phyloP scores from a whole-genome alignment of 1,284 basidiomycete genomes.

The Boletus albobrunnescens region DNA sequence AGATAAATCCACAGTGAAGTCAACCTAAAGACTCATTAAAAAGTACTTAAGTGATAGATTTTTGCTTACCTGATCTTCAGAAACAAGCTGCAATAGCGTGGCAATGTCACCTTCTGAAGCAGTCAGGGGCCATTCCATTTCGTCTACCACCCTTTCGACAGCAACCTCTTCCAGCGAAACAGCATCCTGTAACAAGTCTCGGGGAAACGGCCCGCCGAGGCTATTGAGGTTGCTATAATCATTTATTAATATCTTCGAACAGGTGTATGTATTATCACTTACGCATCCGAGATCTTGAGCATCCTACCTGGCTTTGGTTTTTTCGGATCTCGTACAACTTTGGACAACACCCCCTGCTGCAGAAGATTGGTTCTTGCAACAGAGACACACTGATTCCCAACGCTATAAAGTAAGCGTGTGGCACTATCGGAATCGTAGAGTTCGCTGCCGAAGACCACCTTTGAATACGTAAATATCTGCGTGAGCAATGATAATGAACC shows the following conservation, averaged over 20 bases:
- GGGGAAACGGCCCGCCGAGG: constrained; percentile 59
- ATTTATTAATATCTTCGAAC: constrained; percentile 3
- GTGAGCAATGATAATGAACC: background rate
- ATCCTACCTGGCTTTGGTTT: constrained; percentile 63
- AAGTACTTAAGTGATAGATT: background rate
- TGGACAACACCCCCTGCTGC: constrained; percentile 60
- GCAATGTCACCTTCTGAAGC: constrained; percentile 72
- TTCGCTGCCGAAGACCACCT: constrained; percentile 75
- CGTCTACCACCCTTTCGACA: constrained; percentile 42
- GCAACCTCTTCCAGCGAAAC: constrained; percentile 55
- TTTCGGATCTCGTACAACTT: constrained; percentile 56
- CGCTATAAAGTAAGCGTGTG: constrained; percentile 49
- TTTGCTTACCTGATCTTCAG: constrained; percentile 56
- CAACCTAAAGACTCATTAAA: constrained; percentile 42
- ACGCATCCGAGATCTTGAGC: constrained; percentile 70
- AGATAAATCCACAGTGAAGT: constrained; percentile 64
- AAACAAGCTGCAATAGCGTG: constrained; percentile 66
- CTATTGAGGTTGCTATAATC: constrained; percentile 53
- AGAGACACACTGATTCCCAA: constrained; percentile 51
- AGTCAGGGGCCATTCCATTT: constrained; percentile 69
- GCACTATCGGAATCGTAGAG: constrained; percentile 60
- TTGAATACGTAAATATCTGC: constrained; percentile 8
- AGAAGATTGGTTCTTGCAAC: constrained; percentile 57
- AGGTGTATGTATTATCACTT: constrained; percentile 22
- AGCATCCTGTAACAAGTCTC: constrained; percentile 69